Base-by-base conservation (phyloP, 139 green algal genomes). In the Ettlia oleoabundans region DNA sequence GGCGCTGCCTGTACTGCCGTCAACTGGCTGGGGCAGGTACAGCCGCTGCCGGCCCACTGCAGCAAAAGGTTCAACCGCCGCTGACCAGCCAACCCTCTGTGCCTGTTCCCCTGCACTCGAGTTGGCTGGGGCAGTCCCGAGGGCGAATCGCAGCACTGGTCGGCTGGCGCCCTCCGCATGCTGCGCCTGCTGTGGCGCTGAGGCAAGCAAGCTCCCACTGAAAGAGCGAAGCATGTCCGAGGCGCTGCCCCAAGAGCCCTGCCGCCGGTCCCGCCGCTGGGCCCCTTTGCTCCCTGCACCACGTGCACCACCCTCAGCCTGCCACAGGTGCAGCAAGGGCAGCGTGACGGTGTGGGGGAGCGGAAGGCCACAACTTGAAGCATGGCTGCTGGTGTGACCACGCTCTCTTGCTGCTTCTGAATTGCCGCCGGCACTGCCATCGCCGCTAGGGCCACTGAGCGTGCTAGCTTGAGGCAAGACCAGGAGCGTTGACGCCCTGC, bases 271-370 rank as follows among this genome's bases (percentile, higher is more conserved):
- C 61, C n/a, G 35, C 10, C 55, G 18, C 21, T 28, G 15, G 55
- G 18, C 35, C n/a, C 42, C 35, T 55, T 42, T 55, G 35, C 37
- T 40, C 26, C 53, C 41, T 13, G 26, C 70, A n/a, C n/a, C n/a
- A n/a, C n/a, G 7, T 38, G 18, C 55, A n/a, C 18, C 21, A 22
- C 18, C 65, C 3, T 35, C 37, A 0, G 73, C 37, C 4, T 37
- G 55, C 78, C 78, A 83, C 43, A 83, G 47, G 38, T 77, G 65
- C 65, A 83, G 67, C 66, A 83, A 37, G 35, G 78, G 78, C 35
- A 83, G n/a, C 4, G 78, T 83, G 47, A 47, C 66, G 24, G 35
- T 28, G 2, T 76, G 55, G 5, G 43, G 37, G 43, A 83, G 78
- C 65, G 74, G 26, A 21, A 55, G n/a, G 32, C 51, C 75, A 3